phyloP scores from a whole-genome alignment of 306 rosid species.

The Rosa chinensis region DNA sequence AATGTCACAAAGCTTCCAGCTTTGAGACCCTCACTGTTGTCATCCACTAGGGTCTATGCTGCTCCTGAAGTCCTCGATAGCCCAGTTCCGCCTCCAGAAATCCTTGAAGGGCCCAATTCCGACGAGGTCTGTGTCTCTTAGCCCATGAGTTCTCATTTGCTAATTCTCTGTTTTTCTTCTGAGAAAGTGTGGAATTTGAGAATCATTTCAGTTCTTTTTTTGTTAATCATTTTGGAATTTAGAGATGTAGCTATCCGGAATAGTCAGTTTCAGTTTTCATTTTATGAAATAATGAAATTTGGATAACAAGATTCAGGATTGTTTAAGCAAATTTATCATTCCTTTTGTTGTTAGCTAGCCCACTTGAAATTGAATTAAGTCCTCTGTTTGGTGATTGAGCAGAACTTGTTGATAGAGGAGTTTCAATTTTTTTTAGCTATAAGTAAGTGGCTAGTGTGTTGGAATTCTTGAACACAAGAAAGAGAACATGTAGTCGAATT shows the following conservation, averaged over 20 bases:
- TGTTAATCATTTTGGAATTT: background rate
- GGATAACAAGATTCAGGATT: background rate
- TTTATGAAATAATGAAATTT: background rate
- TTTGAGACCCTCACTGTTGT: constrained; percentile 37
- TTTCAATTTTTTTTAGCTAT: background rate
- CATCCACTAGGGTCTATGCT: constrained; percentile 51
- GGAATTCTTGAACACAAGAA: background rate
- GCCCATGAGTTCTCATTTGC: background rate
- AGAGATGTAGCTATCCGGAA: background rate
- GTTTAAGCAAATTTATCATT: background rate
- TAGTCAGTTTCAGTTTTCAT: background rate
- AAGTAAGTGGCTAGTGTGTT: background rate
- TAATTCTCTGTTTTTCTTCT: background rate
- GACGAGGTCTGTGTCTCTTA: constrained; percentile 43
- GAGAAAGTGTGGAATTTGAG: too few relatives aligned
- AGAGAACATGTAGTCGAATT: background rate
- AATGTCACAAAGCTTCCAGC: constrained; percentile 38
- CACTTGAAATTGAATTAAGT: background rate
- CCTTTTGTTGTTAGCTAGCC: background rate
- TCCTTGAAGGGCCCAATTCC: constrained; percentile 35
- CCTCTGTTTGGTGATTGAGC: background rate
- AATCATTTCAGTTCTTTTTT: background rate
- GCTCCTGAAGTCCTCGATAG: constrained; percentile 65
- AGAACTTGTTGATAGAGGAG: background rate
- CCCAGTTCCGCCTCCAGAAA: constrained; percentile 42